Conservation (phyloP, 768 basidiomycete genomes). For the Boletales sp. region DNA sequence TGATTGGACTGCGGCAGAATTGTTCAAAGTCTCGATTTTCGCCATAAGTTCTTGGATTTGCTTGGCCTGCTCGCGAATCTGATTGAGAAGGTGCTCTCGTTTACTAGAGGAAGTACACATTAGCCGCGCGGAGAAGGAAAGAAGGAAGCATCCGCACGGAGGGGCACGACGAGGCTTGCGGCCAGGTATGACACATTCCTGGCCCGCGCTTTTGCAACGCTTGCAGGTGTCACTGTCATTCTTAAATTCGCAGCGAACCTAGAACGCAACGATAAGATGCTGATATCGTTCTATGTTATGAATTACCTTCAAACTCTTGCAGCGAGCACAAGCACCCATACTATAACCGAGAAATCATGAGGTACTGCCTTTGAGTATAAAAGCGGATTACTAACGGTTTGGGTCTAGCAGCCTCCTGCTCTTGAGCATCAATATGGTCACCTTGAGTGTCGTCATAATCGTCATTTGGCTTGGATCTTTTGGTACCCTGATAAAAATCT, state of each 20-base stretch:
- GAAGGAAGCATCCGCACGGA: slow-evolving; percentile 50
- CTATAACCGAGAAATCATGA: slow-evolving; percentile 21
- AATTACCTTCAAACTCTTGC: slow-evolving; percentile 54
- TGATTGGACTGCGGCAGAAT: slow-evolving; percentile 26
- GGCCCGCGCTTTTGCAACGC: slow-evolving; percentile 65
- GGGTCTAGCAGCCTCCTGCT: slow-evolving; percentile 17
- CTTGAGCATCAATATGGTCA: slow-evolving; percentile 20
- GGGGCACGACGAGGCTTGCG: slow-evolving; percentile 75
- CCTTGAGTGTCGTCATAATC: slow-evolving; percentile 13
- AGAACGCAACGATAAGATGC: slow-evolving; percentile 18
- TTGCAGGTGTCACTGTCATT: slow-evolving; percentile 72
- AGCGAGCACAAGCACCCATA: slow-evolving; percentile 65
- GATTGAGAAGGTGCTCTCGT: slow-evolving; percentile 72
- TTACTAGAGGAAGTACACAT: slow-evolving; percentile 43
- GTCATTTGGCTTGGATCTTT: slow-evolving; percentile 21
- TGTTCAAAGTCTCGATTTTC: slow-evolving; percentile 53
- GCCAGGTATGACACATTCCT: slow-evolving; percentile 81
- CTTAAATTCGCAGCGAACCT: slow-evolving; percentile 77
- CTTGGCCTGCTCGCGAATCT: slow-evolving; percentile 71
- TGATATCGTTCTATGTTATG: neutral
- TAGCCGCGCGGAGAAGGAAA: neutral
- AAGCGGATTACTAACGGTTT: slow-evolving; percentile 18
- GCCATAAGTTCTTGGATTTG: slow-evolving; percentile 71
- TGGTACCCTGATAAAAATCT: slow-evolving; percentile 6
- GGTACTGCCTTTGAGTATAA: neutral